Evolutionary conservation across 768 basidiomycete species (phyloP), one percentile per base, ranked within the genome.

Genomic region (Russula abietina): DNA sequence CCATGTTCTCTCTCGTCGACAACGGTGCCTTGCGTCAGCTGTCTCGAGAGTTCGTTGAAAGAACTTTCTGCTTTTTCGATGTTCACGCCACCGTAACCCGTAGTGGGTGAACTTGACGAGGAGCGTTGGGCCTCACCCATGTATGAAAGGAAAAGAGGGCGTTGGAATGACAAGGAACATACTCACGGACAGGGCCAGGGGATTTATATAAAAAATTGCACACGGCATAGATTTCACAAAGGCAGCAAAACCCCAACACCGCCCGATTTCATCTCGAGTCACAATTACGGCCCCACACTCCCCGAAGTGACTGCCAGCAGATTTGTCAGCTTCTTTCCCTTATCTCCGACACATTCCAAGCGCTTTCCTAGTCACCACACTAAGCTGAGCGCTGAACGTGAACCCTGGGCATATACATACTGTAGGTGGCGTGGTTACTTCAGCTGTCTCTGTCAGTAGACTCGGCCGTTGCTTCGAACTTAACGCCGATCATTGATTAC

Each of bases 1-100:
- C 38, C 39, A 1, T 45, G 52, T 5, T 57, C 49, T 19, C 48
- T 32, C 2, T 32, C 65, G 2, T 48, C 53, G 33, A 55, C 54
- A 33, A 50, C 6, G 45, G 65, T 64, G 26, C 39, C 62, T 49
- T 66, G 62, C 26, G 57, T 64, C n/a, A 66, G 24, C 28, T 66
- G 65, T 10, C 62, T 62, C 14, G 65, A 66, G 45, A 66, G 61
- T 8, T 64, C 61, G 14, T 66, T 39, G 11, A 66, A 66, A 7
- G 52, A 24, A 11, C 14, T 63, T 38, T 66, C 62, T 4, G 65
- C 65, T 17, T 53, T 52, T 16, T 45, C 38, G 46, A 66, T 17
- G 22, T 66, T 36, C 33, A 66, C 62, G 36, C 41, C 54, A 38
- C 3, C 12, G 12, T 12, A 12, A 36, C 61, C 56, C 28, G 38